Evolutionary conservation across 768 basidiomycete species (phyloP), one percentile per base, ranked within the genome.

Genomic region (Chalciporus pseudorubinellus): DNA sequence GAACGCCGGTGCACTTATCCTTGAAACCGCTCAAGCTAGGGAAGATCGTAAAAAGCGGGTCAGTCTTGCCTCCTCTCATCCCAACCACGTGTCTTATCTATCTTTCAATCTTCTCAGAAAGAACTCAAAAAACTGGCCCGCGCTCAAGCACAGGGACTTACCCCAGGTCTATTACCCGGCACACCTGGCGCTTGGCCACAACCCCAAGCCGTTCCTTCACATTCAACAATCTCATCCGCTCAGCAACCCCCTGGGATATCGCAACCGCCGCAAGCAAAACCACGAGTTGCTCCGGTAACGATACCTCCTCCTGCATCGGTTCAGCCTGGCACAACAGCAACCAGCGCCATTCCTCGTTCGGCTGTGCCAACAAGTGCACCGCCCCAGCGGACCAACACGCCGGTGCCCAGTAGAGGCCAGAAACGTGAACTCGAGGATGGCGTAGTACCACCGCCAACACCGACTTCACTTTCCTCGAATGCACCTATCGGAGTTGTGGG

Each of bases 1-100:
- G 85, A 89, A 88, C 61, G 70, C 78, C 14, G 77, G 74, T 48
- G 66, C 79, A 8, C 72, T 88, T 20, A 74, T 89, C 4, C 69
- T 78, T 26, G 86, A 87, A 67, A 83, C 85, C 5, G 80, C 84
- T 1, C 87, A 89, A 69, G 87, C 86, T 38, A 73, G 83, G 49
- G 87, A 89, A 67, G 87, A 89, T 70, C 75, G 86, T 65, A 88
- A 83, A 75, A 84, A 81, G 72, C 80, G 85, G 75, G 86, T 87
- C 43, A 60, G 85, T 79, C 40, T 55, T 21, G 19, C 45, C 36
- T 16, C 31, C 10, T 36, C 50, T 36, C 18, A 28, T 52, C 51
- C 42, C 29, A n/a, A 16, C 42, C 46, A 55, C 51, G 47, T 65
- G 44, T 39, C 56, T 58, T 36, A 53, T 46, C 44, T 24, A 48